Base-by-base conservation (phyloP, 2,329 filamentous ascomycete genomes). In the Helminthosporium solani region DNA sequence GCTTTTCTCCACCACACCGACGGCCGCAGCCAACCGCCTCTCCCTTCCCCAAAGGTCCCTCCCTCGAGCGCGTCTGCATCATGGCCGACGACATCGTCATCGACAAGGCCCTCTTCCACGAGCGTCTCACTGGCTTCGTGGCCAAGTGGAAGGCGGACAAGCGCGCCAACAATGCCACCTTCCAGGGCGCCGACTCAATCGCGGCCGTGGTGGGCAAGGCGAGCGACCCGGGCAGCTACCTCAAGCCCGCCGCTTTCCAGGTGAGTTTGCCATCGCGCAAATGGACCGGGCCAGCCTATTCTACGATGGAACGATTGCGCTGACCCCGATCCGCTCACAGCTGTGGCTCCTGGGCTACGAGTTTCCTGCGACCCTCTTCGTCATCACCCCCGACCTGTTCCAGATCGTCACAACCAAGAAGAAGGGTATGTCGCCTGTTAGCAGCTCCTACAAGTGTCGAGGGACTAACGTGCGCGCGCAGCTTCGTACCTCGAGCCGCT, bases 341-440 rank as follows among this genome's bases (percentile, higher is more conserved):
- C 95, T 97, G 73, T 99, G 95, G 95, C 80, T 99, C 44, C 82
- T 99, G 52, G 94, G 94, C 63, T 99, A 99, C 78, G 94, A 99
- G 71, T 99, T 99, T 66, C 94, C 94, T 27, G 91, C 92, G 31
- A 99, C 94, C 0, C 78, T 99, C 54, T 90, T 99, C 78, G 80
- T 99, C 42, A 85, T 99, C 70, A 97, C 92, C 1, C 76, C 85
- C 50, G 94, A 97, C 51, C 84, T 84, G 37, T 79, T 97, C 60
- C 95, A 94, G 73, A 86, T 97, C 49, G 84, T 99, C 56, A 99
- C 94, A 6, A 99, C 94, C 5, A 86, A 89, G 48, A 99, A 99
- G 76, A 99, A 99, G 83, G 92, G 90, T 95, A 68, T 54, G 62
- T 51, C 19, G 20, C 18, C 33, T 15, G 14, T 16, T 18, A 25